Percentiles rank a stretch among this genome's conserved stretches.
Evolutionary conservation across 305 asterid genomes (phyloP).

Genomic region (Caryopteris hybrid): DNA sequence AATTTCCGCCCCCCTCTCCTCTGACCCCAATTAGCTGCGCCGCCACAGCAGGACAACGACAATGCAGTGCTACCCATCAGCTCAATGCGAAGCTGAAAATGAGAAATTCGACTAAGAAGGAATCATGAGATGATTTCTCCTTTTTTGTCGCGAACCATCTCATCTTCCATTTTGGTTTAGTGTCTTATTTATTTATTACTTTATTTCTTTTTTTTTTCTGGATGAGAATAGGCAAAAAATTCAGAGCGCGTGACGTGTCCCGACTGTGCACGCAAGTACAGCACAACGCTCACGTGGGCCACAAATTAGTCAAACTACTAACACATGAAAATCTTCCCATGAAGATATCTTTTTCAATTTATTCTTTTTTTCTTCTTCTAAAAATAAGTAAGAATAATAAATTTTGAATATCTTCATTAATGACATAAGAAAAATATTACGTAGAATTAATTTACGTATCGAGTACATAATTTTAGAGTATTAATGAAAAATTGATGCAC

Average conservation of each 20-base stretch:
- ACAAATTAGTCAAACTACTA: neutral
- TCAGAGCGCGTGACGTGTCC: slow-evolving; percentile 16
- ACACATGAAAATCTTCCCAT: neutral
- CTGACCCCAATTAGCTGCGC: slow-evolving; percentile 17
- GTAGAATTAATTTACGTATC: too few relatives aligned
- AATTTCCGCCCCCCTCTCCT: slow-evolving; percentile 16
- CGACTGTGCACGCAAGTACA: slow-evolving; percentile 5
- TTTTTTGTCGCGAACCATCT: too few relatives aligned
- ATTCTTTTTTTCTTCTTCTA: too few relatives aligned
- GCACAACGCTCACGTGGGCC: neutral
- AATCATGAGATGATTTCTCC: too few relatives aligned
- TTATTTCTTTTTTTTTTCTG: slow-evolving; percentile 9
- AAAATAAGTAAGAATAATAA: too few relatives aligned
- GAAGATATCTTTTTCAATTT: neutral
- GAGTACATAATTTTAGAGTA: too few relatives aligned
- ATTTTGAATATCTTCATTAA: too few relatives aligned
- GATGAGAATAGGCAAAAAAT: neutral
- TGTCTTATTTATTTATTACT: too few relatives aligned
- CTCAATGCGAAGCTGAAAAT: neutral
- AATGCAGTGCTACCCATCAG: slow-evolving; percentile 29
- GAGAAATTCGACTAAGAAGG: neutral
- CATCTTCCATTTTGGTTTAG: too few relatives aligned
- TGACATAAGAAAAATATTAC: too few relatives aligned
- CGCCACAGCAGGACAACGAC: slow-evolving; percentile 23
- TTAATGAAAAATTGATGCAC: too few relatives aligned